phyloP scores from a whole-genome alignment of 83 land plant species.

The Picea abies region DNA sequence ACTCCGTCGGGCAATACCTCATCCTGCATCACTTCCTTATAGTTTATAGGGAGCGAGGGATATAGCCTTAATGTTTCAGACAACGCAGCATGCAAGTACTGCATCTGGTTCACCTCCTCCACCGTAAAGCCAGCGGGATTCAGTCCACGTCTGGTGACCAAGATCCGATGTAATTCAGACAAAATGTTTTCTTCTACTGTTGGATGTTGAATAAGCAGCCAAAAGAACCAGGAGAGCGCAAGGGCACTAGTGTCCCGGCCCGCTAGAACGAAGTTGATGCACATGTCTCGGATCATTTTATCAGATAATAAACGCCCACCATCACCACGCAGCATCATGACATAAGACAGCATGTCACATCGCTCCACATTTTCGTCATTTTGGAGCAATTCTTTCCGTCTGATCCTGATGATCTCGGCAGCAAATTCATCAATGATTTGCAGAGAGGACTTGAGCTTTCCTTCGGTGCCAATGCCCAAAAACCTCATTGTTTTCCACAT shows the following conservation, averaged over 20 bases:
- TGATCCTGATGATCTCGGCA: background rate
- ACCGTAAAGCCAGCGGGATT: background rate
- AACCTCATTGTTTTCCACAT: conserved; percentile 1
- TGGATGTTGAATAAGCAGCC: conserved; percentile 24
- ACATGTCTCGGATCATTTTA: conserved; percentile 20
- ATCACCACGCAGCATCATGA: no score
- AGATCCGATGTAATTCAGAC: no score
- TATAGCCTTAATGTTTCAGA: background rate
- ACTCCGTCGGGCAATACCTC: background rate
- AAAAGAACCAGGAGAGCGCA: conserved; percentile 42
- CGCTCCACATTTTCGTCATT: no score
- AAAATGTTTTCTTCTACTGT: conserved; percentile 21
- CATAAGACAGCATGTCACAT: no score
- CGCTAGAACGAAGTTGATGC: conserved; percentile 29
- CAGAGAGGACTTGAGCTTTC: background rate
- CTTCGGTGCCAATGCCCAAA: background rate
- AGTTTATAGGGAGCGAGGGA: background rate
- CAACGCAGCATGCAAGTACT: background rate
- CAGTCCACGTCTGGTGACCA: no score
- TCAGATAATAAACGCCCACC: background rate
- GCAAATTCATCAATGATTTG: background rate
- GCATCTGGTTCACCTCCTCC: background rate
- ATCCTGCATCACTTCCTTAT: background rate
- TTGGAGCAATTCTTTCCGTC: no score
- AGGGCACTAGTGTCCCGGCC: conserved; percentile 42